These are phyloP conservation scores for Schwanniomyces yamadae DNA, from an alignment of 805 yeast species.

Conservation along the genomic window DNA sequence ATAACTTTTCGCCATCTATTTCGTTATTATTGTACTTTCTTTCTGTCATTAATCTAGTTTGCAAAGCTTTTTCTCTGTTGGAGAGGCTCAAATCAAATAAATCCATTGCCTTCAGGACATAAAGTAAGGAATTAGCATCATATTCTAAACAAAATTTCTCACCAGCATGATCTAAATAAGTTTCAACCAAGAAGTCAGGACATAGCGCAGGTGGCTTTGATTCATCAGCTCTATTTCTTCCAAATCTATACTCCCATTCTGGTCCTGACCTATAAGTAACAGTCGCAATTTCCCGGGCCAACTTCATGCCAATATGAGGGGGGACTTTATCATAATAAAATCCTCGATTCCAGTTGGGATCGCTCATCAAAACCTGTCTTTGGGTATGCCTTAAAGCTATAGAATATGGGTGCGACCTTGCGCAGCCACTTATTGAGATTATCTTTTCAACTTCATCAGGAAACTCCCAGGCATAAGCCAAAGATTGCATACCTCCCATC, in stretches of 20 bases:
- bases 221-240: slow-evolving; percentile 83
- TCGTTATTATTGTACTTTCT: slow-evolving; percentile 16
- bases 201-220: slow-evolving; percentile 79
- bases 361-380: slow-evolving; percentile 90
- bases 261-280: slow-evolving; percentile 95
- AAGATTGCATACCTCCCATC: slow-evolving; percentile 98
- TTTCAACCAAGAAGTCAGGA: slow-evolving; percentile 90
- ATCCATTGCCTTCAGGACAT: slow-evolving; percentile 93
- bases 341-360: slow-evolving; percentile 93
- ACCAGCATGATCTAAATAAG: slow-evolving; percentile 92
- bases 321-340: slow-evolving; percentile 77
- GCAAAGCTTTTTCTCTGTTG: slow-evolving; percentile 45
- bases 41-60: slow-evolving; percentile 40
- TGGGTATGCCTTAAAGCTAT: slow-evolving; percentile 93
- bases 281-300: slow-evolving; percentile 91
- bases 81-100: slow-evolving; percentile 71
- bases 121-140: slow-evolving; percentile 85
- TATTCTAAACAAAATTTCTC: slow-evolving; percentile 89
- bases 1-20: slow-evolving; percentile 10
- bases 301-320: slow-evolving; percentile 93
- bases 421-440: slow-evolving; percentile 87
- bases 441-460: slow-evolving; percentile 72
- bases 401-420: slow-evolving; percentile 90
- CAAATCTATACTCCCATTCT: slow-evolving; percentile 93
- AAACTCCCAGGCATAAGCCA: slow-evolving; percentile 83